A percentile compares a stretch with the other conserved stretches of the same genome.
These are phyloP conservation scores for Yarrowia phangngaensis DNA, from an alignment of 805 yeast genomes.

Conservation along the genomic window DNA sequence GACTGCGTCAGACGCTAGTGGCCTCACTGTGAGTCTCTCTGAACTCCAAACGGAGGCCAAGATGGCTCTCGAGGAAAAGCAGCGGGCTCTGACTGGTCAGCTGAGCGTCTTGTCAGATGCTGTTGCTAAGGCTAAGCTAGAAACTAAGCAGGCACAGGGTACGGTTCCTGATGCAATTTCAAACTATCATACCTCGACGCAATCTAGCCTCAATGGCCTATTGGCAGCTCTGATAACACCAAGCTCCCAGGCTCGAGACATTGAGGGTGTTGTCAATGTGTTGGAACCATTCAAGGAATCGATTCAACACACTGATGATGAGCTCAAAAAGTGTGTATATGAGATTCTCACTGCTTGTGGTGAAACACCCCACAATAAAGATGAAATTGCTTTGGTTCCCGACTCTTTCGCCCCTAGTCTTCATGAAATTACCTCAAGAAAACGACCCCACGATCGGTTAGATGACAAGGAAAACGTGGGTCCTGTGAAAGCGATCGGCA, in stretches of 20 bases:
- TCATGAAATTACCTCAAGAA: slow-evolving; percentile 4
- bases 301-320: not conserved
- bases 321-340: slow-evolving; percentile 1
- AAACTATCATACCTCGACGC: slow-evolving; percentile 9
- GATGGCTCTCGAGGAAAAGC: slow-evolving; percentile 12
- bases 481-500: not conserved
- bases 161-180: slow-evolving; percentile 13
- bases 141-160: slow-evolving; percentile 18
- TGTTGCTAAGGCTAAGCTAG: slow-evolving; percentile 8
- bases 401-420: not conserved
- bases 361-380: not conserved
- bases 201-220: slow-evolving; percentile 1
- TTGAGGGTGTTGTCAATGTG: slow-evolving; percentile 7
- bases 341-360: slow-evolving; percentile 8
- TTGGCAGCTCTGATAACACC: slow-evolving; percentile 19
- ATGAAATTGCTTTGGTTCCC: not conserved
- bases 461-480: slow-evolving; percentile 13
- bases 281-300: slow-evolving; percentile 8
- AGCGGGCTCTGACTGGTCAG: slow-evolving; percentile 11
- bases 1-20: slow-evolving; percentile 10
- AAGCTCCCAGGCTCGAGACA: slow-evolving; percentile 7
- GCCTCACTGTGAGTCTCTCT: slow-evolving; percentile 4
- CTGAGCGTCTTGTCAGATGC: slow-evolving; percentile 5
- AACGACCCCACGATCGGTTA: slow-evolving; percentile 3
- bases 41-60: slow-evolving; percentile 1